Base-by-base conservation (phyloP, 805 yeast species). In the Teunomyces atbi region DNA sequence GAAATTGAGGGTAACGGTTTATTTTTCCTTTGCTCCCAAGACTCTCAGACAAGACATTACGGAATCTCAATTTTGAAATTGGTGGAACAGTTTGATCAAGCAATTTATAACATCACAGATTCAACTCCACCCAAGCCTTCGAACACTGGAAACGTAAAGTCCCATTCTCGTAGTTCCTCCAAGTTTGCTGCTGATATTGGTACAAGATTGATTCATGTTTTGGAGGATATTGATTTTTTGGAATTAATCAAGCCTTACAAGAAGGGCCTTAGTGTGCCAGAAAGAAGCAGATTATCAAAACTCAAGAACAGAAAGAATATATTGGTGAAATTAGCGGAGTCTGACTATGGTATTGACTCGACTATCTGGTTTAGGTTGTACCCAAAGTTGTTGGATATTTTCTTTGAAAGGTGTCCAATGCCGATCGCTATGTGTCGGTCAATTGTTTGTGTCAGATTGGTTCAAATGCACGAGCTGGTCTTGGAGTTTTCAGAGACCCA, bases 1-100 rank as follows among this genome's bases (percentile, higher is more conserved):
- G 97, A 92, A 51, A 88, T 92, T 7, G 99, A 94, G 65, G 97
- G 99, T 0, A 89, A 91, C 59, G 99, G 97, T 0, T 66, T 94
- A 26, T 94, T 89, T 58, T 92, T 95, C 59, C 69, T 94, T 18
- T 88, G 96, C 57, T 88, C 96, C 1, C 95, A 90, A 54, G 96
- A 90, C 59, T 76, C 85, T 36, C 73, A 78, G 19, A 78, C 89
- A 10, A 73, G 99, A 45, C 82, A 81, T 48, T 67, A 83, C 40
- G 98, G 96, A 0, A 72, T 91, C 2, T 76, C 84, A 5, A 83
- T 95, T 6, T 65, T 94, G 47, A 77, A 83, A 56, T 72, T 91
- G 15, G 86, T 89, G 1, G 89, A 89, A n/a, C 86, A 82, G 48
- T 90, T 94, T 69, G 99, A 94, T 60, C 84, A 82, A 47, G 94